Percentiles rank a stretch among this genome's conserved stretches.
Conservation (phyloP, 108 stramenopile species). For the Epithemia pelagica region DNA sequence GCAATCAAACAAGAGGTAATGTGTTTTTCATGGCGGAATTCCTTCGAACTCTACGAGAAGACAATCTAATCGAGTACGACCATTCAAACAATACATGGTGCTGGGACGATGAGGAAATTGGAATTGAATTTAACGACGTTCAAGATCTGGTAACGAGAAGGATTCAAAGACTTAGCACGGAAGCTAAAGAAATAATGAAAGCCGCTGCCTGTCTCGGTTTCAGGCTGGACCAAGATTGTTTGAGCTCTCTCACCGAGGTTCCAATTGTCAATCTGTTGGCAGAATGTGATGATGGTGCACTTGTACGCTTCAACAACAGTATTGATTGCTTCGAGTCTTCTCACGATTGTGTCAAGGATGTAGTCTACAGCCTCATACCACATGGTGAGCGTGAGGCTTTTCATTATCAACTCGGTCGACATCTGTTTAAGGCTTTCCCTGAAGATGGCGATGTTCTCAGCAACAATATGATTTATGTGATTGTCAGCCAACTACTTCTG, state of each 20-base stretch:
- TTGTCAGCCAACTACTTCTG: constrained; percentile 36
- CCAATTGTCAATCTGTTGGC: constrained; percentile 2
- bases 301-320: constrained; percentile 11
- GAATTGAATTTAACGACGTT: neutral
- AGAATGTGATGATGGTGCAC: constrained; percentile 18
- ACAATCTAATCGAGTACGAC: neutral
- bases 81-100: neutral
- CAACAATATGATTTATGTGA: constrained; percentile 26
- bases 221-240: constrained; percentile 29
- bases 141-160: neutral
- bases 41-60: constrained; percentile 5
- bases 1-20: constrained; percentile 12
- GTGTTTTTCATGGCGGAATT: constrained; percentile 8
- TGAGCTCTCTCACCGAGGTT: constrained; percentile 18
- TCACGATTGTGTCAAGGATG: constrained; percentile 33
- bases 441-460: constrained; percentile 16
- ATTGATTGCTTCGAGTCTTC: constrained; percentile 18
- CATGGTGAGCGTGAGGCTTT: constrained; percentile 20
- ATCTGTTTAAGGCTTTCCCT: constrained; percentile 21
- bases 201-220: constrained; percentile 47
- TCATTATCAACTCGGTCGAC: constrained; percentile 42
- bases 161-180: neutral
- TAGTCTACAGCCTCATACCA: constrained; percentile 28
- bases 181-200: constrained; percentile 34
- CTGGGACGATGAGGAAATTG: constrained; percentile 1